A percentile compares a stretch with the other conserved stretches of the same genome.
Conservation (phyloP, 2,329 filamentous ascomycete genomes). For the Penicillium sp. region DNA sequence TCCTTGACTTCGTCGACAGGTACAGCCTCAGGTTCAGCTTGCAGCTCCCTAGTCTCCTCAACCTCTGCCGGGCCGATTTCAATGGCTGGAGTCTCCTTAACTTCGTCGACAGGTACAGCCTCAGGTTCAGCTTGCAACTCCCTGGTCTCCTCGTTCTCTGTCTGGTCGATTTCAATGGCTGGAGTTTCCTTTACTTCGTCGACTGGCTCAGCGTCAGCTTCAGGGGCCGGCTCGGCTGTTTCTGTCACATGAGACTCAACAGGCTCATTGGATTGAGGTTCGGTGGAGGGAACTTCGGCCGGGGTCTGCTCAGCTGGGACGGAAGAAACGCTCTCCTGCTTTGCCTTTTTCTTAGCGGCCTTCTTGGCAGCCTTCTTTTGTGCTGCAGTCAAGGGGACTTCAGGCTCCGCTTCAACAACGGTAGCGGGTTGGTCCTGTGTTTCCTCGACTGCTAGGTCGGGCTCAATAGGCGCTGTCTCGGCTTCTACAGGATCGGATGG, state of each 20-base stretch:
- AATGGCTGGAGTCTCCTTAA: no score
- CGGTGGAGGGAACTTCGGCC: not conserved
- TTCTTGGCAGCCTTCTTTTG: conserved; percentile 42
- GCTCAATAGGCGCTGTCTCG: not conserved
- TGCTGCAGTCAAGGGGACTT: conserved; percentile 17
- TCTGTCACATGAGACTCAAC: not conserved
- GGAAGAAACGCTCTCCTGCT: conserved; percentile 15
- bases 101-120: no score
- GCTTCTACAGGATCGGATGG: not conserved
- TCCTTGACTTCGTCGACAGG: no score
- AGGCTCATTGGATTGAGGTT: not conserved
- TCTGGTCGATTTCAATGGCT: not conserved
- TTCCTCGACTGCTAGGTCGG: not conserved
- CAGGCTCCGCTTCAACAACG: conserved; percentile 13
- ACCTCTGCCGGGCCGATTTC: no score
- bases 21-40: no score
- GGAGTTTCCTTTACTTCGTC: not conserved
- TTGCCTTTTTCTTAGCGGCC: conserved; percentile 26
- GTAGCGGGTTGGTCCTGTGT: not conserved
- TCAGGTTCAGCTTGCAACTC: no score
- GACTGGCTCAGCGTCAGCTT: not conserved
- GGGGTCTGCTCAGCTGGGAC: conserved; percentile 12
- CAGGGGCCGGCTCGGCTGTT: not conserved
- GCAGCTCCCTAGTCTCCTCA: no score
- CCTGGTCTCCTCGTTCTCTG: not conserved